phyloP scores from a whole-genome alignment of 306 rosid genomes.

The Rosa multiflora region DNA sequence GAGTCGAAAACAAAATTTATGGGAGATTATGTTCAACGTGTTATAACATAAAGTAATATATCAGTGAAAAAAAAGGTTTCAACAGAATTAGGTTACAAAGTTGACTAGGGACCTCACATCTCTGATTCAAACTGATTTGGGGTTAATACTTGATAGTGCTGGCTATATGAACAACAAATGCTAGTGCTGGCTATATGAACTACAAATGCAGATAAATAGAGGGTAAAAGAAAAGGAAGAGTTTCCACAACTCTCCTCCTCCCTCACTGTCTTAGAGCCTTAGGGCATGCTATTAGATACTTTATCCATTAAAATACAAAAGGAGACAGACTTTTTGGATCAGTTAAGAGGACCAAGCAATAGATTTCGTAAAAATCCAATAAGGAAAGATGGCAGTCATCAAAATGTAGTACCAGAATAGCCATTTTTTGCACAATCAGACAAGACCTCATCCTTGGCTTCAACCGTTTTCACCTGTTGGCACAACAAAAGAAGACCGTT shows the following conservation, averaged over 20 bases:
- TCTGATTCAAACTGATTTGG: neutral
- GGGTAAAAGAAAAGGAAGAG: neutral
- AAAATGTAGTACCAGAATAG: constrained; percentile 66
- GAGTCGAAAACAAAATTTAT: neutral
- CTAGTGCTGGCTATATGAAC: neutral
- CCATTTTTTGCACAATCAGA: constrained; percentile 84
- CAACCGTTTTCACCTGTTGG: constrained; percentile 45
- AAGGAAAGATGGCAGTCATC: neutral
- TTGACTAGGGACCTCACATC: neutral
- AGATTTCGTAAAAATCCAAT: neutral
- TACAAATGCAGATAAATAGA: neutral
- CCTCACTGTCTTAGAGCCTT: neutral
- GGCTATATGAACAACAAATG: neutral
- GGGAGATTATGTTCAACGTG: neutral
- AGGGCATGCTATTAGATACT: neutral
- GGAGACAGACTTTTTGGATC: neutral
- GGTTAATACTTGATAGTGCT: neutral
- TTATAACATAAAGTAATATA: constrained; percentile 1
- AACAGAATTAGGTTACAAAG: neutral
- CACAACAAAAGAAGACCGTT: constrained; percentile 1
- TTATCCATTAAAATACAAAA: neutral
- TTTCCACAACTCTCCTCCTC: neutral
- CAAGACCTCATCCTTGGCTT: constrained; percentile 47
- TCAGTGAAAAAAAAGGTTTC: neutral
- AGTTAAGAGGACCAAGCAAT: neutral